A percentile compares a stretch with the other conserved stretches of the same genome.
Conservation (phyloP, 2,329 filamentous ascomycete species). For the Aureobasidium leucospermi region DNA sequence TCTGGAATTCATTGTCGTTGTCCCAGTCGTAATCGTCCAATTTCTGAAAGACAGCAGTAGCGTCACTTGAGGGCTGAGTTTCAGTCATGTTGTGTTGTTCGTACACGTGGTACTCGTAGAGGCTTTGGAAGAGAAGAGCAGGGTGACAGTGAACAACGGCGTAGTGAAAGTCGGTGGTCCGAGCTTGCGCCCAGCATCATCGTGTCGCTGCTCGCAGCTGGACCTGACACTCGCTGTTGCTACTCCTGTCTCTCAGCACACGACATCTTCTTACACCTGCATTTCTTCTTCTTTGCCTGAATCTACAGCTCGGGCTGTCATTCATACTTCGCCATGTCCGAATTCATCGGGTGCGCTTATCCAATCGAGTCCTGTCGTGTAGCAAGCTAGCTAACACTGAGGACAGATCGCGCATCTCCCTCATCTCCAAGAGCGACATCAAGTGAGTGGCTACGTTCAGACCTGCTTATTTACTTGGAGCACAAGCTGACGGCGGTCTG, state of each 20-base stretch:
- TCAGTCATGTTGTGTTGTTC: conserved; percentile 18
- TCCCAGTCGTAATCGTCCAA: conserved; percentile 63
- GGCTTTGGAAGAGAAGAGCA: conserved; percentile 27
- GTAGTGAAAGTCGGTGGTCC: neutral
- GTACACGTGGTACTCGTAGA: conserved; percentile 19
- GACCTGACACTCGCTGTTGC: neutral
- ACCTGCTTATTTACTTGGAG: neutral
- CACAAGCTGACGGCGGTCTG: neutral
- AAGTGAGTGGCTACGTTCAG: conserved; percentile 53
- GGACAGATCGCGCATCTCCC: conserved; percentile 77
- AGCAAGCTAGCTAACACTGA: conserved; percentile 6
- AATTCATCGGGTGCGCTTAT: conserved; percentile 49
- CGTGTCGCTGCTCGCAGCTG: neutral
- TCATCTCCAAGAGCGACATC: conserved; percentile 96
- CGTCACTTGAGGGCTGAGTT: conserved; percentile 15
- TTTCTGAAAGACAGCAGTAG: conserved; percentile 44
- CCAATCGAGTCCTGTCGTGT: conserved; percentile 41
- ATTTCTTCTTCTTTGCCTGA: neutral
- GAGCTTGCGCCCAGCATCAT: neutral
- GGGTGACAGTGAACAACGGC: neutral
- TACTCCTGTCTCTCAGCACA: neutral
- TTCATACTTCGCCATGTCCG: conserved; percentile 41
- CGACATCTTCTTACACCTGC: conserved; percentile 2
- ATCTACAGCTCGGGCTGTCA: neutral
- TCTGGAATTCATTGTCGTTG: conserved; percentile 61